These are phyloP conservation scores for Zizania latifolia DNA, from an alignment of 176 grass and related monocot genomes.

Conservation along the genomic window DNA sequence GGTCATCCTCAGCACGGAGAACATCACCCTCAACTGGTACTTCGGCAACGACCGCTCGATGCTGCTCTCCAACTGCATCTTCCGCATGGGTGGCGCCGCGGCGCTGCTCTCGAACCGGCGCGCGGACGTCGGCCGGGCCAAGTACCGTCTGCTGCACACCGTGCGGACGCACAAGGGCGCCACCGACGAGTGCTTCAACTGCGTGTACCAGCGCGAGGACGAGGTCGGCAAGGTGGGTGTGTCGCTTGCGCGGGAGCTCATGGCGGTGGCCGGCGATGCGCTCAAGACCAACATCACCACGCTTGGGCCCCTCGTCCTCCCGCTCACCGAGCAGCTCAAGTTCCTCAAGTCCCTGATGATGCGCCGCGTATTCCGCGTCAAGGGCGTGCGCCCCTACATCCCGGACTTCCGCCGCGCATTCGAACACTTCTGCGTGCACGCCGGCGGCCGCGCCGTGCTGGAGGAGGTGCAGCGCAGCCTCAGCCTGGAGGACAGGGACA, in stretches of 20 bases:
- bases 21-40: slow-evolving; percentile 80
- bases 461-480: slow-evolving; percentile 69
- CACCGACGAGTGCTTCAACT: slow-evolving; percentile 57
- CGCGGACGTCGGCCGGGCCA: slow-evolving; percentile 51
- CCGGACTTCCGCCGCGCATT: slow-evolving; percentile 66
- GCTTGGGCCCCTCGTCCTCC: slow-evolving; percentile 57
- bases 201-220: slow-evolving; percentile 78
- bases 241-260: slow-evolving; percentile 62
- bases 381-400: slow-evolving; percentile 58
- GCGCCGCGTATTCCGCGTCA: slow-evolving; percentile 44
- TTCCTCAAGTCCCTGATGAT: slow-evolving; percentile 50
- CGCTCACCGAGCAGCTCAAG: slow-evolving; percentile 55
- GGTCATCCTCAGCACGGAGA: slow-evolving; percentile 69
- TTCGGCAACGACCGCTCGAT: slow-evolving; percentile 69
- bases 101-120: slow-evolving; percentile 62
- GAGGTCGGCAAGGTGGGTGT: slow-evolving; percentile 36
- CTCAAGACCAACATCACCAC: slow-evolving; percentile 87
- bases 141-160: slow-evolving; percentile 67
- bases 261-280: slow-evolving; percentile 62
- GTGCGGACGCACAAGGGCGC: slow-evolving; percentile 76
- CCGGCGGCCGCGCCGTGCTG: slow-evolving; percentile 59
- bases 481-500: slow-evolving; percentile 41
- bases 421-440: slow-evolving; percentile 87
- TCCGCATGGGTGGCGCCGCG: slow-evolving; percentile 66
- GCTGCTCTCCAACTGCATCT: slow-evolving; percentile 81